A percentile compares a stretch with the other conserved stretches of the same genome.
Evolutionary conservation across 768 basidiomycete species (phyloP).

Genomic region (Kwoniella pini): DNA sequence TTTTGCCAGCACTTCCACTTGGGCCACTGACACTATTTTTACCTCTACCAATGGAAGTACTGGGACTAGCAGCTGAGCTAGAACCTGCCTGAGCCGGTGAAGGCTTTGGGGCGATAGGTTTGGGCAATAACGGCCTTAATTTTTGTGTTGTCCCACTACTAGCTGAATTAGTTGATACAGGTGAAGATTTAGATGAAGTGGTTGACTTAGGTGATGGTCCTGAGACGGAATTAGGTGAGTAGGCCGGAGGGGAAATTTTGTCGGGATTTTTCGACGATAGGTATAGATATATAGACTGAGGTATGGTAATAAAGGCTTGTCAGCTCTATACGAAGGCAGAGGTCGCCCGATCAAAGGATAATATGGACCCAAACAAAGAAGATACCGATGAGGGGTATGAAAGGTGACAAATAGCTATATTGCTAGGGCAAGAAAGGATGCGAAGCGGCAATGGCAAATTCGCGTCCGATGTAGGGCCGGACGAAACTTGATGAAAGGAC

Average conservation of each 20-base stretch:
- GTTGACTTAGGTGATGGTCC: conserved; percentile 48
- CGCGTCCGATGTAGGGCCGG: too few relatives aligned
- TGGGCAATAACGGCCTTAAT: conserved; percentile 44
- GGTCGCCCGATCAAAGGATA: too few relatives aligned
- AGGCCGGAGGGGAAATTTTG: conserved; percentile 35
- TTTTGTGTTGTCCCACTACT: conserved; percentile 25
- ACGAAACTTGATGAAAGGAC: too few relatives aligned
- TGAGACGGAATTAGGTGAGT: conserved; percentile 33
- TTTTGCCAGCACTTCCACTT: conserved; percentile 11
- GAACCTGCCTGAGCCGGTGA: conserved; percentile 24
- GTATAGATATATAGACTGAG: not conserved
- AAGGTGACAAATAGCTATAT: not conserved
- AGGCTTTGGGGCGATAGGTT: conserved; percentile 22
- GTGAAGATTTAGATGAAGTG: conserved; percentile 48
- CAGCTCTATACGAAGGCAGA: not conserved
- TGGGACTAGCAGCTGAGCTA: not conserved
- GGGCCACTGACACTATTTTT: not conserved
- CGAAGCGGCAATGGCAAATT: too few relatives aligned
- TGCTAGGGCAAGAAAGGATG: not conserved
- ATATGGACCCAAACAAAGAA: too few relatives aligned
- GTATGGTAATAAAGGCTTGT: not conserved
- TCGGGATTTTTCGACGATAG: not conserved
- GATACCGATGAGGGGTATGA: too few relatives aligned
- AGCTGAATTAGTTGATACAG: conserved; percentile 30
- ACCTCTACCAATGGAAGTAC: not conserved